Conservation (phyloP, 2,329 filamentous ascomycete genomes). For the Beauveria caledonica region DNA sequence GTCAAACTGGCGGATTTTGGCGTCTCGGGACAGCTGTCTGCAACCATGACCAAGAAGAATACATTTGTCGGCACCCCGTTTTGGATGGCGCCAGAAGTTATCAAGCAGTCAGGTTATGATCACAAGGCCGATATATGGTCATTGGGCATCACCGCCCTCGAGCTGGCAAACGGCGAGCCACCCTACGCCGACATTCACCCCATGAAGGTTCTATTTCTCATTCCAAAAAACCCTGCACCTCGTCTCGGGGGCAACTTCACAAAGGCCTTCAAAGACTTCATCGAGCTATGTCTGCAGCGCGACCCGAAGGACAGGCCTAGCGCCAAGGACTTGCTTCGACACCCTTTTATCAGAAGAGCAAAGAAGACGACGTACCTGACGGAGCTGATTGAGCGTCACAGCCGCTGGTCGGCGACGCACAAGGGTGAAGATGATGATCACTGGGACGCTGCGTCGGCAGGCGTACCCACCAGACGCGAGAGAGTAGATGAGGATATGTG, state of each 20-base stretch:
- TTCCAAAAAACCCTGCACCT: conserved; percentile 88
- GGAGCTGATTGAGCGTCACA: conserved; percentile 86
- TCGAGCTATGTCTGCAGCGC: conserved; percentile 75
- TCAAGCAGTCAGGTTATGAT: conserved; percentile 96
- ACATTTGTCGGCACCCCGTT: conserved; percentile 97
- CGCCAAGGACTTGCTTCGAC: conserved; percentile 77
- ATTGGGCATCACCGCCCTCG: conserved; percentile 85
- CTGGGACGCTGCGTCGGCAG: conserved; percentile 47
- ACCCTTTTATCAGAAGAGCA: conserved; percentile 82
- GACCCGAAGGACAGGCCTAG: conserved; percentile 85
- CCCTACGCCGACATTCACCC: conserved; percentile 95
- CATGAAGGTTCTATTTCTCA: conserved; percentile 96
- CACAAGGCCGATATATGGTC: conserved; percentile 99
- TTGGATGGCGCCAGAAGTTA: conserved; percentile 99
- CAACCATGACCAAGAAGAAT: conserved; percentile 99
- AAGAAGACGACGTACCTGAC: conserved; percentile 97
- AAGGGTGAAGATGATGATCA: conserved; percentile 61
- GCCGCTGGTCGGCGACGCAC: conserved; percentile 76
- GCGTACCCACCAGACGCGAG: conserved; percentile 45
- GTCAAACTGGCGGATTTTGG: conserved; percentile 97
- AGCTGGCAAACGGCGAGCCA: conserved; percentile 84
- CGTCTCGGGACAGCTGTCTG: conserved; percentile 89
- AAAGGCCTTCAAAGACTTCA: conserved; percentile 75
- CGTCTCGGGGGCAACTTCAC: conserved; percentile 73
- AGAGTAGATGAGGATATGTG: conserved; percentile 76